Conservation (phyloP, 2,329 filamentous ascomycete species). For the Cercospora berteroae region DNA sequence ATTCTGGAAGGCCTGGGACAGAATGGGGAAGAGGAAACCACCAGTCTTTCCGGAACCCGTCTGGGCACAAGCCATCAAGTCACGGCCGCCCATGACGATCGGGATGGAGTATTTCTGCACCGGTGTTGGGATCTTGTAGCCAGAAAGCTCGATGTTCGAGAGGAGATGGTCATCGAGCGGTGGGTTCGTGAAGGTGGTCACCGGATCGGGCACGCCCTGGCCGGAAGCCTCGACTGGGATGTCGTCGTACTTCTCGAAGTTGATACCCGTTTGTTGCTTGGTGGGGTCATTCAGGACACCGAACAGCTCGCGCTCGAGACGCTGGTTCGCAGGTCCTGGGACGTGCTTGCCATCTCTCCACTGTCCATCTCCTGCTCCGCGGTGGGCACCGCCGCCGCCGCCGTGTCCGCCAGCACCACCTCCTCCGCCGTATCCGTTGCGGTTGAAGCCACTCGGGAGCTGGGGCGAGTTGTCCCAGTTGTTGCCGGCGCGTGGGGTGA, state of each 20-base stretch:
- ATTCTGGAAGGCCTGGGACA: conserved; percentile 93
- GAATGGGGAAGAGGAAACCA: conserved; percentile 98
- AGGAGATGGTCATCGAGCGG: conserved; percentile 93
- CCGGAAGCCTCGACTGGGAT: conserved; percentile 98
- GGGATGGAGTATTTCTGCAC: conserved; percentile 99
- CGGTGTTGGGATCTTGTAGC: conserved; percentile 92
- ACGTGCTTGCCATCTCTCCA: conserved; percentile 98
- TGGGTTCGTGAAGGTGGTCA: conserved; percentile 86
- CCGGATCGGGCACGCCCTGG: conserved; percentile 86
- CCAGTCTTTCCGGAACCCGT: conserved; percentile 99
- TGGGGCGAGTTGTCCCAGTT: conserved; percentile 42
- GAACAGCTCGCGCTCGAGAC: conserved; percentile 93
- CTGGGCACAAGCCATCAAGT: conserved; percentile 99
- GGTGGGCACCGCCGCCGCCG: conserved; percentile 57
- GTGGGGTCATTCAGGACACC: conserved; percentile 85
- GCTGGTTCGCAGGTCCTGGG: conserved; percentile 80
- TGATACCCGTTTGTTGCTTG: conserved; percentile 98
- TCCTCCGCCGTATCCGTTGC: conserved; percentile 60
- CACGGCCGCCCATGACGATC: conserved; percentile 95
- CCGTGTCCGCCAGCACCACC: conserved; percentile 48
- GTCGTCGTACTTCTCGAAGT: conserved; percentile 99
- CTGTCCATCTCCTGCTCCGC: conserved; percentile 89
- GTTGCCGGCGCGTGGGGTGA: conserved; percentile 48
- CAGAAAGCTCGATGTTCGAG: conserved; percentile 87
- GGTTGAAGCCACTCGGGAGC: conserved; percentile 53